Conservation (phyloP, 495 filamentous ascomycete species). For the Aspergillus coremiiformis region DNA sequence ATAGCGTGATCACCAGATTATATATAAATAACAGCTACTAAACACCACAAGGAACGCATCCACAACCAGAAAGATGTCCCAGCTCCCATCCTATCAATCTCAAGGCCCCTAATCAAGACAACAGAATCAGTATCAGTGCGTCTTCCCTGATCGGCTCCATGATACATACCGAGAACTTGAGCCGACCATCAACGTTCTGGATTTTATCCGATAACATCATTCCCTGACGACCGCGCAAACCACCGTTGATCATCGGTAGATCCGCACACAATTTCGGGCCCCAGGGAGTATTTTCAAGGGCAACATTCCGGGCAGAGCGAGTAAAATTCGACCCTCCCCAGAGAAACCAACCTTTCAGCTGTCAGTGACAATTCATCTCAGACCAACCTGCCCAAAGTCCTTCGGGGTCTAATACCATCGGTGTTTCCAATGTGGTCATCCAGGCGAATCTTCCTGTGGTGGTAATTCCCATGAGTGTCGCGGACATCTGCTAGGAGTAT, state of each 20-base stretch:
- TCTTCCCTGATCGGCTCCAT: neutral
- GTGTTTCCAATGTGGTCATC: conserved; percentile 17
- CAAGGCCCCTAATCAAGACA: neutral
- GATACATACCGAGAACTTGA: conserved; percentile 10
- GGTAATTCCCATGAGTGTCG: neutral
- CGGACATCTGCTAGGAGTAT: conserved; percentile 7
- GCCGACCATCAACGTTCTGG: conserved; percentile 9
- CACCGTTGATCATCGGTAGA: conserved; percentile 5
- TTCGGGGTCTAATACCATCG: conserved; percentile 14
- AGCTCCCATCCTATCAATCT: neutral
- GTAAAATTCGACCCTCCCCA: conserved; percentile 19
- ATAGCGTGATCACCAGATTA: no score
- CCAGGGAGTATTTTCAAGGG: conserved; percentile 5
- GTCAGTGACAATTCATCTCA: neutral
- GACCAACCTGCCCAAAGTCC: neutral
- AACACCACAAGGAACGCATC: no score
- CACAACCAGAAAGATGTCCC: no score
- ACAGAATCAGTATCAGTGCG: no score
- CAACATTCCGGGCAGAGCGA: conserved; percentile 6
- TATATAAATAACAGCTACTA: no score
- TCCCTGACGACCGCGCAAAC: conserved; percentile 11
- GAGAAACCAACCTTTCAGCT: conserved; percentile 15
- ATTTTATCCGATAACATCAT: conserved; percentile 14
- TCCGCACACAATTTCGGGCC: conserved; percentile 15
- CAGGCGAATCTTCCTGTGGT: conserved; percentile 6